Percentiles rank a stretch among this genome's conserved stretches.
These are phyloP conservation scores for Mycena floridula DNA, from an alignment of 768 basidiomycete species.

Conservation along the genomic window DNA sequence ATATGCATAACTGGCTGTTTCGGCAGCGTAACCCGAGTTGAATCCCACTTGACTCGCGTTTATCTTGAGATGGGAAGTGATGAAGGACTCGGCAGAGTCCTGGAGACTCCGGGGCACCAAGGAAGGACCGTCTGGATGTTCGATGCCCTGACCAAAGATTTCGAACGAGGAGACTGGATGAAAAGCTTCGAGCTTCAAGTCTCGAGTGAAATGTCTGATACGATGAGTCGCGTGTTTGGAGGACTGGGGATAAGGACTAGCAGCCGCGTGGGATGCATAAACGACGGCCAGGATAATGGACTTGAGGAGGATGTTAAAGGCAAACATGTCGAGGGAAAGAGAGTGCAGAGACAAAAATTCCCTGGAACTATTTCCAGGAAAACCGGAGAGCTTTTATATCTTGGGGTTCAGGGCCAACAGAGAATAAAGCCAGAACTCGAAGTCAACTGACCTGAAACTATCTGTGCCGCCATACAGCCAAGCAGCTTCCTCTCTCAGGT, in stretches of 20 bases:
- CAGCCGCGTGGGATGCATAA: neutral
- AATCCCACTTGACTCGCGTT: slow-evolving; percentile 1
- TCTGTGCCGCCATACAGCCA: no score
- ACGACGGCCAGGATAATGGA: neutral
- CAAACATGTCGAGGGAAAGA: neutral
- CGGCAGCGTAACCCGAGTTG: slow-evolving; percentile 5
- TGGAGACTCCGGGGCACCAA: neutral
- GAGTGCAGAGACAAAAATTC: no score
- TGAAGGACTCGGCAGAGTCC: slow-evolving; percentile 5
- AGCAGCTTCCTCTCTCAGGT: no score
- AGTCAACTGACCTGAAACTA: no score
- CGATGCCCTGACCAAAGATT: neutral
- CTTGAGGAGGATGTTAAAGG: neutral
- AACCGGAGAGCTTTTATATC: no score
- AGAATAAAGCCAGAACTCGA: no score
- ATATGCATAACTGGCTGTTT: slow-evolving; percentile 4
- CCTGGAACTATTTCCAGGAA: no score
- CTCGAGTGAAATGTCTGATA: slow-evolving; percentile 8
- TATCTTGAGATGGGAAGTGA: slow-evolving; percentile 7
- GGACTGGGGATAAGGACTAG: slow-evolving; percentile 4
- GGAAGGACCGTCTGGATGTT: neutral
- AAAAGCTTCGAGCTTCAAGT: slow-evolving; percentile 12
- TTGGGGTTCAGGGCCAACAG: no score
- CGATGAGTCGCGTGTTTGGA: slow-evolving; percentile 14
- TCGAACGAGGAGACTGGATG: slow-evolving; percentile 8